Base-by-base conservation (phyloP, 352 stramenopile species). In the Blastocystis sp. region DNA sequence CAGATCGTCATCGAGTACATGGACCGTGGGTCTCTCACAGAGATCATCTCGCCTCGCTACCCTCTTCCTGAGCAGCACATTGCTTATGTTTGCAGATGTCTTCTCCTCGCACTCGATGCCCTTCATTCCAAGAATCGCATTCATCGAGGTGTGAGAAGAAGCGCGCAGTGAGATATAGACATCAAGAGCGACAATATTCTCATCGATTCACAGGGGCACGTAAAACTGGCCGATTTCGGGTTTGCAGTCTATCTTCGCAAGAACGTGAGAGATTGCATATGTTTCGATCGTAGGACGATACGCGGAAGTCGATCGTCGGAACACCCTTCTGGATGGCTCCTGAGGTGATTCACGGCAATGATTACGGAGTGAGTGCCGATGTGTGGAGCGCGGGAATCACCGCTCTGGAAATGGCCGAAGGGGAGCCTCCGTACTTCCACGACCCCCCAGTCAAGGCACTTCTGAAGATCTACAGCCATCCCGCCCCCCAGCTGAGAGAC, bases 1-100 rank as follows among this genome's bases (percentile, higher is more conserved):
- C 90, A 90, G 91, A 97, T 98, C 89, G 92, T 96, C 62, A 96
- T 98, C 93, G 95, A 98, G 89, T 96, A 94, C 89, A 93, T 98
- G 53, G 92, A 95, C 21, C 94, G 94, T 1, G 94, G 94, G 0
- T 95, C 93, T 0, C 92, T 98, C 19, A 93, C 94, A 41, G 78
- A 88, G 10, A 84, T 74, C 93, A 56, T 95, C 96, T 91, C 91
- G 91, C 45, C 91, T 90, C 34, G 91, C 62, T 61, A 88, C 92
- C 48, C 62, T 88, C 10, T 92, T 52, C 71, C 74, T n/a, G 92
- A 93, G 88, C 28, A 48, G 10, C 79, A 90, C 88, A 93, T 93
- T 71, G 91, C 91, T 0, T 93, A 92, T 84, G 92, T 93, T 17
- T 92, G 89, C 67, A 28, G 82, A 23, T 69, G 90, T 60, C n/a